Conservation (phyloP, 2,329 filamentous ascomycete genomes). For the Xylaria sp. region DNA sequence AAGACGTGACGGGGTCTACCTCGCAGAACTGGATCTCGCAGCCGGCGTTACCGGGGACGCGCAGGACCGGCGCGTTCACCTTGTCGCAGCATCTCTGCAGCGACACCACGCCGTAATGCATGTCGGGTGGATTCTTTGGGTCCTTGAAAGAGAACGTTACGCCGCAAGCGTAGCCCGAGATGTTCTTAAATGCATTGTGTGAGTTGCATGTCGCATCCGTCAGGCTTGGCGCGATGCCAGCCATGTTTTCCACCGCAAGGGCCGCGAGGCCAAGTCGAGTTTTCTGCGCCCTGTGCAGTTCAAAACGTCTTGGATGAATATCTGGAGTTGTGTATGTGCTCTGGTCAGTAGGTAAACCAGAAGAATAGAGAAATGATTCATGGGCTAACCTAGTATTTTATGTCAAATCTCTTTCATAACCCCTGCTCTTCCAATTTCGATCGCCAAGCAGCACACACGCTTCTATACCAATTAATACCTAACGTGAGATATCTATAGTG, state of each 20-base stretch:
- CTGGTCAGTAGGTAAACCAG: too few species aligned
- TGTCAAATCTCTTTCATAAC: too few species aligned
- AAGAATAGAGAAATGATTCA: too few species aligned
- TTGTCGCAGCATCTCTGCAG: constrained; percentile 41
- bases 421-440: too few species aligned
- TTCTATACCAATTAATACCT: too few species aligned
- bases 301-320: not conserved
- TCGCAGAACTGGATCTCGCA: constrained; percentile 47
- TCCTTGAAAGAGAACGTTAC: constrained; percentile 43
- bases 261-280: not conserved
- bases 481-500: too few species aligned
- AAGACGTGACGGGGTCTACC: constrained; percentile 35
- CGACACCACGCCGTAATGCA: constrained; percentile 43
- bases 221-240: constrained; percentile 37
- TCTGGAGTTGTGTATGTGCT: too few species aligned
- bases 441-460: too few species aligned
- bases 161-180: constrained; percentile 43
- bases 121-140: constrained; percentile 37
- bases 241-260: constrained; percentile 22
- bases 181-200: constrained; percentile 44
- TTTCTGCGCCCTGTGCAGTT: not conserved
- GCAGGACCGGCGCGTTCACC: constrained; percentile 38
- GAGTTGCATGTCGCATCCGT: constrained; percentile 43
- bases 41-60: constrained; percentile 44
- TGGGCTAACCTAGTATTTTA: too few species aligned